Base-by-base conservation (phyloP, 192 early-diverging fungal genomes). In the Phycomyces nitens region DNA sequence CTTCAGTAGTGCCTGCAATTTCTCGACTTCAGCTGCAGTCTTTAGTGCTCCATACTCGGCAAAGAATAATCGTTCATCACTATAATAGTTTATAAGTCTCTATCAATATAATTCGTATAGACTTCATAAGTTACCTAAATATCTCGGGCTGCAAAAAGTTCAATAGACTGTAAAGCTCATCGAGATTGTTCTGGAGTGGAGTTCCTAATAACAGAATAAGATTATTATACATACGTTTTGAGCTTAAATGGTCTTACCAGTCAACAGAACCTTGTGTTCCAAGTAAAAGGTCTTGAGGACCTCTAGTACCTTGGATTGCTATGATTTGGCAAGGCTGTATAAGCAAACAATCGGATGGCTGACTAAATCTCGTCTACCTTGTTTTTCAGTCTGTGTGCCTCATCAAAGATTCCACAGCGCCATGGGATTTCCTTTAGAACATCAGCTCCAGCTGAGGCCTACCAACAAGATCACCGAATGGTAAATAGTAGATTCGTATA, bases 311-410 rank as follows among this genome's bases (percentile, higher is more conserved):
- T 93, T 94, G 58, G 90, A 91, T 27, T 81, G 73, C 68, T n/a
- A n/a, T 26, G n/a, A n/a, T n/a, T n/a, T n/a, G n/a, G n/a, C n/a
- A 41, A 34, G 29, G 29, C n/a, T n/a, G n/a, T n/a, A n/a, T n/a
- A n/a, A n/a, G n/a, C n/a, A n/a, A n/a, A n/a, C n/a, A n/a, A n/a
- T n/a, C n/a, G n/a, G n/a, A n/a, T n/a, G n/a, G n/a, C n/a, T n/a
- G n/a, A n/a, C n/a, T n/a, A n/a, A n/a, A n/a, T n/a, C n/a, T n/a
- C n/a, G n/a, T n/a, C n/a, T 56, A 64, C 62, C 29, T 88, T 89
- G 70, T 93, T 93, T 62, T 94, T 94, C 41, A 94, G 69, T n/a
- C 86, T 71, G 67, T 94, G 92, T 0, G 90, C 92, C 65, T 94
- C 92, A 68, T 94, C 92, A 20, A 94, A 79, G 11, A 93, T 80